Evolutionary conservation across 805 yeast species (phyloP).

Genomic region (Ogataea dorogensis): DNA sequence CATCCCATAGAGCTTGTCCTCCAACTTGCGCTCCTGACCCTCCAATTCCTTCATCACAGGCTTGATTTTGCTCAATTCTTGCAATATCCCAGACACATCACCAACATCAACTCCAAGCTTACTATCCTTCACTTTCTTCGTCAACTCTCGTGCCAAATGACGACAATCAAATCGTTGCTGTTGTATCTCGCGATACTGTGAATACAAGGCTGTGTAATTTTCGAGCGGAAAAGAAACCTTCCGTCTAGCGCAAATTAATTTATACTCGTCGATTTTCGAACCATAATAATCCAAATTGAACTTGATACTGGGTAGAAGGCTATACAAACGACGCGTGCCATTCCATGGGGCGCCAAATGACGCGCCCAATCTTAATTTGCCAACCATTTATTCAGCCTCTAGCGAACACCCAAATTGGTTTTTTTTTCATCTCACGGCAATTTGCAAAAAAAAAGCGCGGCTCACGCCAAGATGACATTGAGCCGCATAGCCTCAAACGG

Average conservation of each 20-base stretch:
- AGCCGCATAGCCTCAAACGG: conserved; percentile 4
- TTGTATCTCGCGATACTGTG: conserved; percentile 11
- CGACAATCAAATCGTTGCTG: conserved; percentile 21
- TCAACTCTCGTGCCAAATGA: conserved; percentile 22
- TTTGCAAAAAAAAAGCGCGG: conserved; percentile 9
- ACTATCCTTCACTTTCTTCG: conserved; percentile 20
- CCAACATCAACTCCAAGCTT: conserved; percentile 16
- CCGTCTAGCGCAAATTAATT: conserved; percentile 35
- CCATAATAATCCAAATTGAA: conserved; percentile 36
- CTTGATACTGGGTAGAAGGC: conserved; percentile 33
- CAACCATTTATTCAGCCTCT: neutral
- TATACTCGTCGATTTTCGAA: conserved; percentile 28
- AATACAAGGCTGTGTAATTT: conserved; percentile 23
- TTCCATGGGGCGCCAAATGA: conserved; percentile 13
- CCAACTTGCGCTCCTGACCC: conserved; percentile 28
- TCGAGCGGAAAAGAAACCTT: conserved; percentile 30
- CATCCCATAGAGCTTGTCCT: conserved; percentile 36
- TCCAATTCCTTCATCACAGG: conserved; percentile 31
- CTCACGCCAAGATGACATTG: conserved; percentile 3
- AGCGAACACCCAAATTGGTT: neutral
- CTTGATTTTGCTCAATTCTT: conserved; percentile 28
- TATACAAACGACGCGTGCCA: conserved; percentile 16
- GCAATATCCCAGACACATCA: conserved; percentile 10
- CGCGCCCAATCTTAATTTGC: conserved; percentile 3
- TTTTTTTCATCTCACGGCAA: conserved; percentile 2